A percentile compares a stretch with the other conserved stretches of the same genome.
These are phyloP conservation scores for Ganoderma boninense DNA, from an alignment of 1,284 basidiomycete species.

Conservation along the genomic window DNA sequence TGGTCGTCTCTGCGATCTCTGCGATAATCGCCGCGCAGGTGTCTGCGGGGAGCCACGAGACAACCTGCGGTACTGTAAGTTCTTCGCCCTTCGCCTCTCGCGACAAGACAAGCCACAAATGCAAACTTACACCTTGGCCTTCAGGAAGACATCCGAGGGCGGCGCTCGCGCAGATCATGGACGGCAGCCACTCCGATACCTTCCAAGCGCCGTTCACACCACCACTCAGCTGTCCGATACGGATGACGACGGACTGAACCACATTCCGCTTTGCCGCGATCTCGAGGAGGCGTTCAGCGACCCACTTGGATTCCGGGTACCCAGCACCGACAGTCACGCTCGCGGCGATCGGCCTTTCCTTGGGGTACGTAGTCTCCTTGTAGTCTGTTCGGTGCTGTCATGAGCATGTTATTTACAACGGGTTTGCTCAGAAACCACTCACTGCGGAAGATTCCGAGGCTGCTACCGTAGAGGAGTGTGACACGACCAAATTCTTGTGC, in stretches of 20 bases:
- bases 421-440: constrained; percentile 2
- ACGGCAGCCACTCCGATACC: constrained; percentile 41
- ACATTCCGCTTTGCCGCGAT: constrained; percentile 33
- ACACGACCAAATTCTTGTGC: constrained; percentile 34
- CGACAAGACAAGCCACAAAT: background rate
- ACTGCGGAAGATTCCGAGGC: constrained; percentile 37
- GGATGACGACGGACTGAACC: constrained; percentile 37
- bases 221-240: constrained; percentile 43
- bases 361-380: constrained; percentile 5
- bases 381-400: background rate
- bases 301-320: constrained; percentile 48
- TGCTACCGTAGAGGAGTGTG: constrained; percentile 39
- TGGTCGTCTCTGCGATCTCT: constrained; percentile 30
- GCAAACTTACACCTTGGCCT: constrained; percentile 21
- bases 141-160: constrained; percentile 22
- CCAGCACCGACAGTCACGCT: constrained; percentile 37
- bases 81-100: background rate
- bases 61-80: constrained; percentile 2
- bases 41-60: constrained; percentile 36
- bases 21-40: constrained; percentile 31
- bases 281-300: constrained; percentile 41
- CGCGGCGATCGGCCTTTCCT: constrained; percentile 26
- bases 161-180: constrained; percentile 34
- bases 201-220: constrained; percentile 41
- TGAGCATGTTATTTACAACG: background rate